These are phyloP conservation scores for Oenanthe sinensis DNA, from an alignment of 129 eudicot genomes.

Conservation along the genomic window DNA sequence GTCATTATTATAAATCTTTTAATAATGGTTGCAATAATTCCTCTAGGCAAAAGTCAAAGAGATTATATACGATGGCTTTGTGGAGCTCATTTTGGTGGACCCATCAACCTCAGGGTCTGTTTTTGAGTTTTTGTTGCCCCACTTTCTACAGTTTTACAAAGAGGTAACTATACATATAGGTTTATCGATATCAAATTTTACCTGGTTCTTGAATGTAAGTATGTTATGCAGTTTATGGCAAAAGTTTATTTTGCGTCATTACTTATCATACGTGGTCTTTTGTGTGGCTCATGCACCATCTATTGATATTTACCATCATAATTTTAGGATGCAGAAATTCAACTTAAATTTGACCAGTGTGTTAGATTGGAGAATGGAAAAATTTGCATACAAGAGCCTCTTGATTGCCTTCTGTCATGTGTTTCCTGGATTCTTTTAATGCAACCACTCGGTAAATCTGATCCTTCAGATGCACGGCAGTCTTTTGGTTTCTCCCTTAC, in stretches of 20 bases:
- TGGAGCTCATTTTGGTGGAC: slow-evolving; percentile 71
- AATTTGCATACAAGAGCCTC: slow-evolving; percentile 48
- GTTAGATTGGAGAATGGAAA: slow-evolving; percentile 46
- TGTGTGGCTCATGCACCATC: not conserved
- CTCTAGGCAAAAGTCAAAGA: slow-evolving; percentile 61
- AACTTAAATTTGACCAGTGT: slow-evolving; percentile 35
- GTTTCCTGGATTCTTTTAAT: slow-evolving; percentile 72
- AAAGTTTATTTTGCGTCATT: not conserved
- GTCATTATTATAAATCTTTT: not conserved
- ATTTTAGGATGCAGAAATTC: slow-evolving; percentile 52
- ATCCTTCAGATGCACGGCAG: slow-evolving; percentile 43
- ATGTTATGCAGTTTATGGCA: not conserved
- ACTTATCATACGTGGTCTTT: not conserved
- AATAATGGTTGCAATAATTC: slow-evolving; percentile 12
- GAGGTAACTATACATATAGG: slow-evolving; percentile 29
- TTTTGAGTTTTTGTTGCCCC: slow-evolving; percentile 66
- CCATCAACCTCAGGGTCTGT: slow-evolving; percentile 46
- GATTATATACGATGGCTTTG: slow-evolving; percentile 47
- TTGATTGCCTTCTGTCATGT: slow-evolving; percentile 71
- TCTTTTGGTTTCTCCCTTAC: slow-evolving; percentile 81
- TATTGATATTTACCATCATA: not conserved
- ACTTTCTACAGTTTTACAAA: slow-evolving; percentile 52
- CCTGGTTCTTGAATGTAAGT: not conserved
- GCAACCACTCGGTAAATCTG: slow-evolving; percentile 57
- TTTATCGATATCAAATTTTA: not conserved